Evolutionary conservation across 2,329 filamentous ascomycete genomes (phyloP).

Genomic region (Aspergillus spinulosporus): DNA sequence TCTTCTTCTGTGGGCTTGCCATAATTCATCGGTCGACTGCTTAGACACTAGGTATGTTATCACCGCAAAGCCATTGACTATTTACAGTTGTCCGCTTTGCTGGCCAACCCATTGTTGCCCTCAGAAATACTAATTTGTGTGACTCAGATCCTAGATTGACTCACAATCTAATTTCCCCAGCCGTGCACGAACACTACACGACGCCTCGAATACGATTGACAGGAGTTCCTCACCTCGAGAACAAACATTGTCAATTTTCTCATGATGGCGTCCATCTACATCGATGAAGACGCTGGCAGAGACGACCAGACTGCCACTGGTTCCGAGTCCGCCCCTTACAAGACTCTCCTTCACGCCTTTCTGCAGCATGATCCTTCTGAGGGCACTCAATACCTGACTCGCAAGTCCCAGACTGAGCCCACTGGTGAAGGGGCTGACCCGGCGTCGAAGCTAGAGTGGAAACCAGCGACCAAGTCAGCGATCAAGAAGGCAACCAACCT

Average conservation of each 20-base stretch:
- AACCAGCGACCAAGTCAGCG: conserved; percentile 78
- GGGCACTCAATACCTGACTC: conserved; percentile 64
- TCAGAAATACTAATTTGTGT: conserved; percentile 3
- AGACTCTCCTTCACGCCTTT: conserved; percentile 75
- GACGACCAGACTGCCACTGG: conserved; percentile 69
- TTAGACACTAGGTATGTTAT: conserved; percentile 2
- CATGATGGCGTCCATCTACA: conserved; percentile 58
- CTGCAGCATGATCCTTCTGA: conserved; percentile 65
- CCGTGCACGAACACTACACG: not conserved
- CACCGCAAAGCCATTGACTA: not conserved
- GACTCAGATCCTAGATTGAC: conserved; percentile 6
- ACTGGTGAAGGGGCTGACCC: conserved; percentile 65
- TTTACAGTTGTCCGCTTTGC: not conserved
- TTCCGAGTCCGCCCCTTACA: conserved; percentile 73
- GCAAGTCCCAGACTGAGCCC: conserved; percentile 65
- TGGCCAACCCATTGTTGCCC: not conserved
- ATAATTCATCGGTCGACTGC: conserved; percentile 10
- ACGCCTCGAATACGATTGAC: not conserved
- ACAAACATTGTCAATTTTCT: not conserved
- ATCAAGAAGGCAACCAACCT: conserved; percentile 80
- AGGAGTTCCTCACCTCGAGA: not conserved
- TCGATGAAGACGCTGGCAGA: conserved; percentile 76
- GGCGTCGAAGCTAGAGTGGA: conserved; percentile 68
- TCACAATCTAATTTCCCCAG: conserved; percentile 11
- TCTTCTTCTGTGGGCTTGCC: conserved; percentile 14